These are phyloP conservation scores for Suillus variegatus DNA, from an alignment of 768 basidiomycete genomes.

Conservation along the genomic window DNA sequence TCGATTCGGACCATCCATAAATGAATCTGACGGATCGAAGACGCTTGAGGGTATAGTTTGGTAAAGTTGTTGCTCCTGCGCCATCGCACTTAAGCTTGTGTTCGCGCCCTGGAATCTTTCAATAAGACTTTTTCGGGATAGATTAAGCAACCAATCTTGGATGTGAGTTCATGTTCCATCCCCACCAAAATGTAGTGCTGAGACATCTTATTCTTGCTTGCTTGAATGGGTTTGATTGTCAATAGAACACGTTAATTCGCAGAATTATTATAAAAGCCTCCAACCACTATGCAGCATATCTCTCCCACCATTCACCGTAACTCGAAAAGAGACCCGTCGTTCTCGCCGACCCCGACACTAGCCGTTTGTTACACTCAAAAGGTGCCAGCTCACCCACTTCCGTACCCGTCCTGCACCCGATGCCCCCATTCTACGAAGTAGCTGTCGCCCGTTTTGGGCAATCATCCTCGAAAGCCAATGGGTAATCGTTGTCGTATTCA, in stretches of 20 bases:
- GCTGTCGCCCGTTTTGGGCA: constrained; percentile 29
- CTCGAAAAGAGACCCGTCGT: constrained; percentile 21
- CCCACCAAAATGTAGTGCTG: constrained; percentile 5
- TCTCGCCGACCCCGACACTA: background rate
- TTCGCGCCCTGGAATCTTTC: constrained; percentile 21
- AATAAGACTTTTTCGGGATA: constrained; percentile 37
- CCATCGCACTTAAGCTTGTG: constrained; percentile 14
- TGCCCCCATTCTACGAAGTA: constrained; percentile 37
- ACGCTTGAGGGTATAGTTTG: constrained; percentile 25
- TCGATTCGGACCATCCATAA: background rate
- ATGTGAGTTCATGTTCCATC: constrained; percentile 9
- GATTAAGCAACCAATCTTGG: constrained; percentile 30
- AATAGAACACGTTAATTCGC: constrained; percentile 19
- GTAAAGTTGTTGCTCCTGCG: constrained; percentile 21
- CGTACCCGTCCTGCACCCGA: constrained; percentile 14
- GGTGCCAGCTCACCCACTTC: background rate
- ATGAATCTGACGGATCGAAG: constrained; percentile 13
- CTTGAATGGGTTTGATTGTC: constrained; percentile 14
- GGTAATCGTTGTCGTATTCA: constrained; percentile 29
- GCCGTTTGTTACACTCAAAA: constrained; percentile 4
- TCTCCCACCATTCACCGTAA: constrained; percentile 14
- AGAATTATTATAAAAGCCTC: constrained; percentile 8
- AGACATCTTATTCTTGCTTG: constrained; percentile 11
- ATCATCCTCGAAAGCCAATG: constrained; percentile 24
- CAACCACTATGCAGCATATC: constrained; percentile 11